Base-by-base conservation (phyloP, 139 green algal species). In the Nannochloris sp. region DNA sequence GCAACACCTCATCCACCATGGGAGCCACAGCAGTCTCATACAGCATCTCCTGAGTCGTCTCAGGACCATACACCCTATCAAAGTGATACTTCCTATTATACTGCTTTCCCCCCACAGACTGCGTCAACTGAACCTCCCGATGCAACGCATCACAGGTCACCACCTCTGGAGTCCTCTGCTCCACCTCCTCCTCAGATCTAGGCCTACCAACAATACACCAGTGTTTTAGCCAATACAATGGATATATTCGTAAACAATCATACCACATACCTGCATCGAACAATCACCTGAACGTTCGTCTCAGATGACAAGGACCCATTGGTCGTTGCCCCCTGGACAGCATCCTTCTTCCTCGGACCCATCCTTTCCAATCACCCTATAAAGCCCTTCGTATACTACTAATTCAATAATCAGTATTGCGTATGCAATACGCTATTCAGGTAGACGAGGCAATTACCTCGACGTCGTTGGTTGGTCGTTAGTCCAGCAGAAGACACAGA, bases 1-100 rank as follows among this genome's bases (percentile, higher is more conserved):
- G 76, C 29, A 94, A 70, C 12, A 98, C 93, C 74, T 98, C 93
- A n/a, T 92, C 62, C 23, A 99, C 93, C 29, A 99, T 93, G 13
- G 89, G 87, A 23, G 81, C 48, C 6, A 98, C 85, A 3, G 89
- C 84, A 26, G 83, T 67, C 26, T 88, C 75, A 70, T 90, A 99
- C 2, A 99, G 68, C 37, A 86, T 78, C 46, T 91, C 78, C 69
- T 99, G 93, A 6, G 69, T 70, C 0, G 90, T 83, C 5, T 91
- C 73, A 16, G 79, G 70, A 4, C 84, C 83, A 71, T 98, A 98
- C 3, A 92, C 86, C 82, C 87, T 93, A 79, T 98, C 93, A 68
- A 96, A 98, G 16, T 83, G 86, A 68, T 95, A 98, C 0, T 88
- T 94, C 3, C 85, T 70, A 61, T 82, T 88, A 30, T 85, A 75